Evolutionary conservation across 2,329 filamentous ascomycete species (phyloP), one percentile per base, ranked within the genome.

Genomic region (Paecilomyces dactylethromorphus): DNA sequence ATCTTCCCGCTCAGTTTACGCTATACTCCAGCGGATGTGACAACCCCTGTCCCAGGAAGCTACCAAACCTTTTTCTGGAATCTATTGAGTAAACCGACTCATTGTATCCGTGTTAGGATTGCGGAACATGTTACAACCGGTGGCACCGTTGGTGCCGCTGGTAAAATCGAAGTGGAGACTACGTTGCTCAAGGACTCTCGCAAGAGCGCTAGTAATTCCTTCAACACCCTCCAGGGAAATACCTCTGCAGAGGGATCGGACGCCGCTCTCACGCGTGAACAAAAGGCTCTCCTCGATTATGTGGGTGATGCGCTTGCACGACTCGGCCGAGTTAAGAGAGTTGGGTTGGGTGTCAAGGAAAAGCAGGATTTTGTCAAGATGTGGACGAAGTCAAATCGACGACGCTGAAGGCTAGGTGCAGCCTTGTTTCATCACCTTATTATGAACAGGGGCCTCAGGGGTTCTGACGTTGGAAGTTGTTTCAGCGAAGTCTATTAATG

Each of bases 1-100:
- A 91, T 99, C 65, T 97, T 95, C 77, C 92, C 94, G 1, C 83
- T 99, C 60, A 96, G 89, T 73, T 80, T 99, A 62, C 87, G 92
- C 56, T 99, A 97, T 74, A 89, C 91, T 0, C 90, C 93, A 0
- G 83, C 88, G 3, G 92, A 97, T 71, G 87, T 97, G 59, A 96
- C 93, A 0, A 97, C 94, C 0, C 93, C 94, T 0, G 79, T 99
- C 0, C 92, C 94, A 0, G 86, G 88, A 12, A 82, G 82, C 29
- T 92, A 90, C 73, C 56, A 83, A 5, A 77, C 78, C 1, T 97
- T 97, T 72, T 70, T 97, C 8, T 99, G 92, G 92, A 89, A 87
- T 56, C 79, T 97, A 8, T 85, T 96, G 33, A 90, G 89, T 51
- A 86, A 88, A 54, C 90, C 92, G 0, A 95, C 90, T 1, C 94